Percentiles rank a stretch among this genome's conserved stretches.
These are phyloP conservation scores for Aspergillus wentii DNA, from an alignment of 495 filamentous ascomycete species.

Conservation along the genomic window DNA sequence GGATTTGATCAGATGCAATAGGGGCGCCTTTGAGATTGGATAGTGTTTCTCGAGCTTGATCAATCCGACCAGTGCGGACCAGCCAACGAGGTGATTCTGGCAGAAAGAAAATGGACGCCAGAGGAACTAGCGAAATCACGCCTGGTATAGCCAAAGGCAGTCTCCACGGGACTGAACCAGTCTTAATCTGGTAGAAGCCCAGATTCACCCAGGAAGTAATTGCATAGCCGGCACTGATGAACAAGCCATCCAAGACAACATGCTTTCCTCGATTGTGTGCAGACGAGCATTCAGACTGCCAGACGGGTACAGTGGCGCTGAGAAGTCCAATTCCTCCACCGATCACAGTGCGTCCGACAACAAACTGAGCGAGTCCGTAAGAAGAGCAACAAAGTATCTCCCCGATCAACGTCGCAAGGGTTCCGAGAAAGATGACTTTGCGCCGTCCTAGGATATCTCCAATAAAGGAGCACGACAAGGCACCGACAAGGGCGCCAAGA, in stretches of 20 bases:
- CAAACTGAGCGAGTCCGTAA: constrained; percentile 50
- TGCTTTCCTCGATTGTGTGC: constrained; percentile 25
- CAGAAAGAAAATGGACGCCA: constrained; percentile 31
- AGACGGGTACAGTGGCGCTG: constrained; percentile 40
- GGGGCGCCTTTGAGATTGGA: constrained; percentile 15
- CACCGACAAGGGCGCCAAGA: constrained; percentile 21
- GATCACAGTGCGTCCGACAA: constrained; percentile 50
- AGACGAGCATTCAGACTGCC: constrained; percentile 40
- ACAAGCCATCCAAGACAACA: constrained; percentile 32
- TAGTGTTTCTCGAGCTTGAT: constrained; percentile 16
- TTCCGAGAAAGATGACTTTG: constrained; percentile 46
- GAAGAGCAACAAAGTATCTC: constrained; percentile 51
- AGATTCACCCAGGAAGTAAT: constrained; percentile 34
- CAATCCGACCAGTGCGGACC: not conserved
- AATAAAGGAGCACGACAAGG: constrained; percentile 20
- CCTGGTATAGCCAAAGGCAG: constrained; percentile 26
- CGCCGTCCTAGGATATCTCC: constrained; percentile 43
- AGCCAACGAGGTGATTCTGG: constrained; percentile 36
- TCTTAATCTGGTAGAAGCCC: constrained; percentile 31
- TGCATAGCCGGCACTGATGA: constrained; percentile 47
- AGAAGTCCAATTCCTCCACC: constrained; percentile 39
- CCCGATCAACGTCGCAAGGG: constrained; percentile 49
- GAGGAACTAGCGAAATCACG: constrained; percentile 44
- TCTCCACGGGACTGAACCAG: constrained; percentile 36
- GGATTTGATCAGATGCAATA: constrained; percentile 13